Evolutionary conservation across 352 stramenopile species (phyloP), one percentile per base, ranked within the genome.

Genomic region (Halophytophthora polymorphica): DNA sequence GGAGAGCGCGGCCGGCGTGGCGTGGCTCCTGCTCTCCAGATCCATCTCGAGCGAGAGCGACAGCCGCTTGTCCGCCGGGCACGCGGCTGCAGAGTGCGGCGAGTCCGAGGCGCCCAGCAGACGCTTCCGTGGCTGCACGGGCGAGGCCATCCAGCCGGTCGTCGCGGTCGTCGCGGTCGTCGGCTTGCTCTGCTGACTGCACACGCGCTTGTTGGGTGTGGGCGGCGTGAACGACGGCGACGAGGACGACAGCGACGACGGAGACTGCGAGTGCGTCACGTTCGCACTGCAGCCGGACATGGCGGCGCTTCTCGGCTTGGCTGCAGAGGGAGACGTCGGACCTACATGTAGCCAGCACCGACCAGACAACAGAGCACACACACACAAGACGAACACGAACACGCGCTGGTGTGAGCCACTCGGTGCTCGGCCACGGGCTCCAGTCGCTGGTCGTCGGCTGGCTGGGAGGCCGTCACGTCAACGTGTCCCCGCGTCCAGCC

Each of bases 151-250:
- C 50, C 58, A 69, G 40, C 48, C 46, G 14, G 37, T 35, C 39
- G 53, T 49, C 29, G 44, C 50, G 42, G 56, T 58, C 10, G 58
- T 48, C 19, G 25, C 50, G 6, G 58, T 48, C 19, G 25, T 48
- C 12, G 54, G 39, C 44, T 69, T 72, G 51, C 58, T 72, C 23
- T 72, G 59, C 29, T 72, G 59, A 40, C 64, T 69, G 55, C 64
- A 72, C 34, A 72, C 55, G 31, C 64, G 64, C 48, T 72, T 72
- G 48, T 72, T 72, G 11, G 59, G 64, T 40, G 59, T 69, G 38
- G 64, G 50, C 60, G 64, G 51, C 58, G 55, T 66, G 62, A 69
- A 60, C 55, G 25, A 31, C 25, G 25, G 25, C 8, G 25, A 31
- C n/a, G n/a, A n/a, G n/a, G n/a, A n/a, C n/a, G n/a, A 60, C 55